Evolutionary conservation across 176 grass and related monocot genomes (phyloP), one percentile per base, ranked within the genome.

Genomic region (Musa schizocarpa): DNA sequence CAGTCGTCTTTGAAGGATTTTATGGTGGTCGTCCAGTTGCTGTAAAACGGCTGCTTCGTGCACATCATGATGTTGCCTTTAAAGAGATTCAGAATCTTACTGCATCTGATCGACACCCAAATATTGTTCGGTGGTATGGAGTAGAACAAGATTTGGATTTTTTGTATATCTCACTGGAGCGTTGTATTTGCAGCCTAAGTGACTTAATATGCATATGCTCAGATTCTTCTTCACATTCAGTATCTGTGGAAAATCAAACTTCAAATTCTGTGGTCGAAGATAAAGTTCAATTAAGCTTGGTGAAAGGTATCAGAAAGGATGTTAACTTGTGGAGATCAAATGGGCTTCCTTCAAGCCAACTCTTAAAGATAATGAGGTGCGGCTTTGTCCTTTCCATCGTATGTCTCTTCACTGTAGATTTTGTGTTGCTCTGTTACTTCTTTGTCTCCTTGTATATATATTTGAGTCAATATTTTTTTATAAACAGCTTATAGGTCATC

Each of bases 71-170:
- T 73, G 86, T 92, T 75, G 95, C 95, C 29, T 63, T 80, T 65
- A 94, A 89, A 80, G 95, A 99, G 84, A 99, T 93, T 55, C 71
- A 84, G 76, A 94, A 99, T 82, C 91, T 99, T 78, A 99, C 94
- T 80, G 85, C 85, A 65, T 99, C 95, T 84, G 95, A 99, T 79
- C 76, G 58, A 63, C 90, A 99, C 76, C 88, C 88, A 68, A 99
- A 99, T 81, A 94, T 99, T 87, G 91, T 94, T 79, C 84, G 95
- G 64, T 84, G 88, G 52, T 99, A 91, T 85, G 86, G 95, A 34
- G 89, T 85, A 27, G 95, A 94, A 12, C 72, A 91, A 54, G 95
- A 94, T 77, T 52, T 52, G 11, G 83, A 99, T 91, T 94, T 99
- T 86, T 81, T 99, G 64, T 99, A 99, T 88, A 89, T 99, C 59